phyloP scores from a whole-genome alignment of 345 rosid species.

The Hirschfeldia incana region DNA sequence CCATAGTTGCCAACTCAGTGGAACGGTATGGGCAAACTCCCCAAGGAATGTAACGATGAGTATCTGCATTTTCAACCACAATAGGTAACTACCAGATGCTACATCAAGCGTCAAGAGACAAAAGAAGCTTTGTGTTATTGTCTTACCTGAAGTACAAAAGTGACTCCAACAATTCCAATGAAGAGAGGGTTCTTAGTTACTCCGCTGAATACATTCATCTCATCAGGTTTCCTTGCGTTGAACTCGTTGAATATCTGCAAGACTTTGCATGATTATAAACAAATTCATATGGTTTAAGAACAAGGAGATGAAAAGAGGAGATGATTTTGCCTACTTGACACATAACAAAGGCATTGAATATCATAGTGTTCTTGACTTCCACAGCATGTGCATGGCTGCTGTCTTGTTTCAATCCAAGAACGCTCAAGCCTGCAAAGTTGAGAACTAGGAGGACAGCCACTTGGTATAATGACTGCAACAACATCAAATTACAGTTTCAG shows the following conservation, averaged over 20 bases:
- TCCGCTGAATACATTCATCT: constrained; percentile 80
- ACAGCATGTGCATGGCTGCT: constrained; percentile 49
- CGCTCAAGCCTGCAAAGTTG: constrained; percentile 62
- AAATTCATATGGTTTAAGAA: constrained; percentile 7
- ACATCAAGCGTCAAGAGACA: neutral
- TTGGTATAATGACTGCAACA: constrained; percentile 81
- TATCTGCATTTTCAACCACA: constrained; percentile 48
- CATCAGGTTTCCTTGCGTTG: constrained; percentile 97
- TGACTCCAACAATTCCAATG: constrained; percentile 69
- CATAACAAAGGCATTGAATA: constrained; percentile 89
- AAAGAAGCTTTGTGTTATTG: neutral
- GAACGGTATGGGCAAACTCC: constrained; percentile 65
- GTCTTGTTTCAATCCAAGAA: constrained; percentile 58
- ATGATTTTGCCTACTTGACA: constrained; percentile 77
- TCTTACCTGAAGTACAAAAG: constrained; percentile 76
- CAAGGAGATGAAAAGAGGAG: constrained; percentile 11
- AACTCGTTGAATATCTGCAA: constrained; percentile 90
- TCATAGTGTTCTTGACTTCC: constrained; percentile 77
- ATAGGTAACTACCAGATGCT: constrained; percentile 13
- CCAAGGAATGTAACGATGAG: constrained; percentile 82
- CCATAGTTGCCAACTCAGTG: constrained; percentile 77
- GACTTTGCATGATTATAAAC: constrained; percentile 22
- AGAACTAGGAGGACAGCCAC: constrained; percentile 80
- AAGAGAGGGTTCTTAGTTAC: constrained; percentile 80
- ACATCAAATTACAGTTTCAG: constrained; percentile 12